phyloP scores from a whole-genome alignment of 73 alveolate genomes.

The Vitrella brassicaformis region DNA sequence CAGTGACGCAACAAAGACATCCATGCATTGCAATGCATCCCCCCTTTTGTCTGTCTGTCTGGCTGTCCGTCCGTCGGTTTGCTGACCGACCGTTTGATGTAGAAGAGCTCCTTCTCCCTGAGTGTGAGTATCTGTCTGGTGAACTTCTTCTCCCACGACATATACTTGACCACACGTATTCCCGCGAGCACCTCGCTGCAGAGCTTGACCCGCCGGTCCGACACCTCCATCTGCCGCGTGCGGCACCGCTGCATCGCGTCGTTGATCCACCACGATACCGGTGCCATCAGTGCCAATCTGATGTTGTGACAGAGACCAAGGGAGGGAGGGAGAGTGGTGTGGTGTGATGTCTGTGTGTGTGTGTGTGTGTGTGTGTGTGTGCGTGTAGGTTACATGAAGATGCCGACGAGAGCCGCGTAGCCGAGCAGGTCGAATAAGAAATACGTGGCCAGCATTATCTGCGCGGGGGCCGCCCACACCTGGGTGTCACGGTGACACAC shows the following conservation, averaged over 20 bases:
- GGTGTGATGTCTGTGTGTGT: no score
- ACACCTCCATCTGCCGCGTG: conserved; percentile 1
- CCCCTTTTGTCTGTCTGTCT: no score
- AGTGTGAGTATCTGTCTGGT: not conserved
- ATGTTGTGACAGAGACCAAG: no score
- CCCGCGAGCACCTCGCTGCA: not conserved
- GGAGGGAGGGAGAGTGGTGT: no score
- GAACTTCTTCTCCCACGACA: not conserved
- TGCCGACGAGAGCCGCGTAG: not conserved
- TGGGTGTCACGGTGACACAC: no score
- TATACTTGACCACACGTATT: not conserved
- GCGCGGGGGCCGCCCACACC: not conserved
- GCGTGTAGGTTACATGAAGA: no score
- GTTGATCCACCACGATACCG: not conserved
- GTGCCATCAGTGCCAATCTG: not conserved
- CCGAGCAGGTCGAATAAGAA: not conserved
- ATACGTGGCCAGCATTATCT: not conserved
- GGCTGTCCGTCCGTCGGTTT: no score
- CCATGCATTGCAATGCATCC: no score
- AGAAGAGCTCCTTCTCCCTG: no score
- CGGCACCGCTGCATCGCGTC: not conserved
- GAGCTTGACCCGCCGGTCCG: conserved; percentile 3
- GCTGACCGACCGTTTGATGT: no score
- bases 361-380: no score
- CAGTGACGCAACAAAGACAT: no score